Evolutionary conservation across 1,284 basidiomycete genomes (phyloP).

Genomic region (Dichomitus squalens): DNA sequence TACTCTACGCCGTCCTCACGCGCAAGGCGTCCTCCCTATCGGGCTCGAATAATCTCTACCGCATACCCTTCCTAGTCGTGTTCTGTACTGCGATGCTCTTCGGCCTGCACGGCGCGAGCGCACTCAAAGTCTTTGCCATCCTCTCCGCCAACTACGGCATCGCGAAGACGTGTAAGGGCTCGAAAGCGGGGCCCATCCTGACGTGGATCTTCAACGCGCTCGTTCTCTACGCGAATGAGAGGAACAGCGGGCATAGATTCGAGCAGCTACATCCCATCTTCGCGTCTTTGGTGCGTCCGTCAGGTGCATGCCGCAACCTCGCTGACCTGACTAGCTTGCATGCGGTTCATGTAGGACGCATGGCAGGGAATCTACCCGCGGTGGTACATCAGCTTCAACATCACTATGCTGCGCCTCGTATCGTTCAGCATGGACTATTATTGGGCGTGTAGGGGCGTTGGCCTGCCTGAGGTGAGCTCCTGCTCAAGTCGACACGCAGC

Average conservation of each 20-base stretch:
- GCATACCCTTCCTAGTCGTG: slow-evolving; percentile 32
- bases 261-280: slow-evolving; percentile 58
- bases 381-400: slow-evolving; percentile 96
- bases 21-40: neutral
- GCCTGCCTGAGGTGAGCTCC: slow-evolving; percentile 45
- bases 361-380: slow-evolving; percentile 76
- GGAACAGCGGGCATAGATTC: slow-evolving; percentile 78
- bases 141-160: slow-evolving; percentile 74
- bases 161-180: slow-evolving; percentile 48
- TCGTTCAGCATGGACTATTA: slow-evolving; percentile 93
- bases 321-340: slow-evolving; percentile 11
- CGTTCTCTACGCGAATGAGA: slow-evolving; percentile 81
- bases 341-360: slow-evolving; percentile 64
- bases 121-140: slow-evolving; percentile 79
- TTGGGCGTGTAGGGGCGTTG: slow-evolving; percentile 64
- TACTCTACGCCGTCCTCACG: slow-evolving; percentile 21
- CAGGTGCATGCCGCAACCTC: slow-evolving; percentile 29
- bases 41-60: slow-evolving; percentile 16
- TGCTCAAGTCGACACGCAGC: neutral
- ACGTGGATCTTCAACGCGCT: slow-evolving; percentile 81
- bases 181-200: slow-evolving; percentile 48
- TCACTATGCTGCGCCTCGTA: slow-evolving; percentile 93
- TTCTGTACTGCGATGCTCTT: slow-evolving; percentile 71
- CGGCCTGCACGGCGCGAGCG: slow-evolving; percentile 86
- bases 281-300: slow-evolving; percentile 49